A percentile compares a stretch with the other conserved stretches of the same genome.
These are phyloP conservation scores for Hagleromyces aurorensis DNA, from an alignment of 805 yeast genomes.

Conservation along the genomic window DNA sequence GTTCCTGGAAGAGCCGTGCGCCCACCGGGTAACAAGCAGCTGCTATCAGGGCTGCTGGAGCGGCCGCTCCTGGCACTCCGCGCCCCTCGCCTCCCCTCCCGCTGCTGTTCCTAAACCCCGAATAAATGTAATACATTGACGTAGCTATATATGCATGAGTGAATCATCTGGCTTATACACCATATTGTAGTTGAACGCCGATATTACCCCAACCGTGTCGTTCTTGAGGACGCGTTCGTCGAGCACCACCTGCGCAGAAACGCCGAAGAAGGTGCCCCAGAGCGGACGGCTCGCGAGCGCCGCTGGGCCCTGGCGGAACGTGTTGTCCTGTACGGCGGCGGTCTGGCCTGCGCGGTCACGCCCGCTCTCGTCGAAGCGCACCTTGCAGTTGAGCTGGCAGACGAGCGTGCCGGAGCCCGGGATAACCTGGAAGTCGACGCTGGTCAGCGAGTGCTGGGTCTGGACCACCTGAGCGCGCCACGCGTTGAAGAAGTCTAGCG, in stretches of 20 bases:
- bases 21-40: too few relatives aligned
- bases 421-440: constrained; percentile 57
- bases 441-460: constrained; percentile 56
- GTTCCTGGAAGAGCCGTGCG: too few relatives aligned
- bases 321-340: constrained; percentile 37
- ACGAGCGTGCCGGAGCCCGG: constrained; percentile 55
- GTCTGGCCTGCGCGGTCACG: constrained; percentile 56
- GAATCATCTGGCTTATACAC: constrained; percentile 55
- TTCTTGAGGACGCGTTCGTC: constrained; percentile 41
- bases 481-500: constrained; percentile 23
- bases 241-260: constrained; percentile 45
- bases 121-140: too few relatives aligned
- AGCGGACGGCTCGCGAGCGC: constrained; percentile 41
- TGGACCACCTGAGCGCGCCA: constrained; percentile 30
- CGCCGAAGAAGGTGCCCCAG: constrained; percentile 71
- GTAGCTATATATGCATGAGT: constrained; percentile 23
- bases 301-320: constrained; percentile 10
- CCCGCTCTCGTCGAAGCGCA: constrained; percentile 72
- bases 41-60: too few relatives aligned
- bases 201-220: constrained; percentile 35
- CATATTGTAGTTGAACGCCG: constrained; percentile 57
- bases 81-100: too few relatives aligned
- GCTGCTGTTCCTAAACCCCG: too few relatives aligned
- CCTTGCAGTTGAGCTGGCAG: constrained; percentile 47
- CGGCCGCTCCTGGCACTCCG: too few relatives aligned